Base-by-base conservation (phyloP, 192 early-diverging fungal genomes). In the Umbelopsis sp. region DNA sequence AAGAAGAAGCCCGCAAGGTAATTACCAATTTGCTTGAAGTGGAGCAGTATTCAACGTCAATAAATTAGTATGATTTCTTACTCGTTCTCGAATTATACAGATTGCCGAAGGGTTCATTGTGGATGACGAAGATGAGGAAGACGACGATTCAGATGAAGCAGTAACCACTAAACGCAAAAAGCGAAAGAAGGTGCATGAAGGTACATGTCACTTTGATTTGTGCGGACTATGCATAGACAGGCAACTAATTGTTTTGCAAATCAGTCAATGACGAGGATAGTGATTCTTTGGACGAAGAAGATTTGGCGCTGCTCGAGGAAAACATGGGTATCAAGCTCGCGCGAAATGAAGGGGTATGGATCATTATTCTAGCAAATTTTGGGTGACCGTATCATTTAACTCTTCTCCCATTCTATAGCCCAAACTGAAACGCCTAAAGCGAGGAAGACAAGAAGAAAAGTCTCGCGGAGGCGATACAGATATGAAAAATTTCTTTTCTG, bases 241-340 rank as follows among this genome's bases (percentile, higher is more conserved):
- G 21, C 64, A 27, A 21, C 10, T 50, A 22, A 21, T 46, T 37
- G 9, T 67, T 53, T 47, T 49, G 23, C 48, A 48, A 25, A 45
- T 12, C 55, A 67, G 79, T 67, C 70, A 91, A 94, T 64, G 92
- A 96, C 51, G 87, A 89, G 13, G 55, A 61, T 5, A 61, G 55
- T 30, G 55, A 61, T 61, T 61, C 55, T 45, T 79, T 95, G 16
- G 93, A 95, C 25, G 96, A 96, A 18, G 98, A 99, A 67, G 98
- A 99, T 77, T 75, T 97, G 64, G 94, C 92, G 22, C 85, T 98
- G 30, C 85, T 99, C 33, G 90, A 90, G 41, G 96, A 96, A 71
- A 97, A 97, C 76, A 87, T 86, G 41, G 92, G 87, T 67, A 87
- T 84, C 49, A 87, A 87, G 79, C 79, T 75, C 67, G 72, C 67